Evolutionary conservation across 2,329 filamentous ascomycete species (phyloP).

Genomic region (Lachnellula occidentalis): DNA sequence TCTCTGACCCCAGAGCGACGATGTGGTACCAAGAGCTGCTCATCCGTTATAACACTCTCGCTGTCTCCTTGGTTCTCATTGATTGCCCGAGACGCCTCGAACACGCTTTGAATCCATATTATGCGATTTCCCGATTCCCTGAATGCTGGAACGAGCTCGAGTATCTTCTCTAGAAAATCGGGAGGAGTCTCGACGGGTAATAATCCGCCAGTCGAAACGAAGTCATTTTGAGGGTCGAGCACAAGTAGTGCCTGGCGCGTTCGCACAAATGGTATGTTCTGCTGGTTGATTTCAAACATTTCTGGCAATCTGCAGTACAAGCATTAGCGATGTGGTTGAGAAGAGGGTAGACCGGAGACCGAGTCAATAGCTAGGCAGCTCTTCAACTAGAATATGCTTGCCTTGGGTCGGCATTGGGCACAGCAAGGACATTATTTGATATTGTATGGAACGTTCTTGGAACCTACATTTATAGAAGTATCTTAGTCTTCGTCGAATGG

Average conservation of each 20-base stretch:
- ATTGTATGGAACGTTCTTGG: background rate
- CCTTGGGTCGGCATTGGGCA: background rate
- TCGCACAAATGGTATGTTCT: constrained; percentile 49
- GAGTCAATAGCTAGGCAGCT: background rate
- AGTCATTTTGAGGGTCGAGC: constrained; percentile 88
- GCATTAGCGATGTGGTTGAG: constrained; percentile 7
- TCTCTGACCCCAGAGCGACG: constrained; percentile 4
- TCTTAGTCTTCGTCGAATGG: constrained; percentile 2
- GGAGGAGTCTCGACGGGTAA: constrained; percentile 59
- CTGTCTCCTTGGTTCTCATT: constrained; percentile 38
- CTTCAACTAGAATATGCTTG: background rate
- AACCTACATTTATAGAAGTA: constrained; percentile 10
- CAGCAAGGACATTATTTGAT: background rate
- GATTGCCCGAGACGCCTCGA: constrained; percentile 54
- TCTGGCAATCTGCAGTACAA: constrained; percentile 13
- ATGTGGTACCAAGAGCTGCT: constrained; percentile 15
- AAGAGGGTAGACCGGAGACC: background rate
- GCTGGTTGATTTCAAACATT: constrained; percentile 53
- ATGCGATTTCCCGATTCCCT: constrained; percentile 62
- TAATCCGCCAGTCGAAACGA: constrained; percentile 62
- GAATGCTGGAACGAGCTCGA: constrained; percentile 64
- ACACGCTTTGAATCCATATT: constrained; percentile 80
- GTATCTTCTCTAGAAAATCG: constrained; percentile 62
- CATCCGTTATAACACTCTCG: constrained; percentile 30
- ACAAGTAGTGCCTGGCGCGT: constrained; percentile 69